Evolutionary conservation across 768 basidiomycete species (phyloP), one percentile per base, ranked within the genome.

Genomic region (Rhodotorula paludigena): DNA sequence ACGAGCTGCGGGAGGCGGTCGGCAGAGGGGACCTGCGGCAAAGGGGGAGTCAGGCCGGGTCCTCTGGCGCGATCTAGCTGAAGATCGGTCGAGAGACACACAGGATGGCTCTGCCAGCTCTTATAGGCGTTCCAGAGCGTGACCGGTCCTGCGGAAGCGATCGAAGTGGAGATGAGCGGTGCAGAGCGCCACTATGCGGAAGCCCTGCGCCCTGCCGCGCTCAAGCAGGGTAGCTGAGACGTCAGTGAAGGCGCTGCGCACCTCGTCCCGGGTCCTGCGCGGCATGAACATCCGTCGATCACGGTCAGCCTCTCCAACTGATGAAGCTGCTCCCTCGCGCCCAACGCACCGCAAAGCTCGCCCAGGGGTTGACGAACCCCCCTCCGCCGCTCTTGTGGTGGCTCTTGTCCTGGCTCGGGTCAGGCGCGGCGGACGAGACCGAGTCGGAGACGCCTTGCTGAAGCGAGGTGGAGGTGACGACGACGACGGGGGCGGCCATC

Each of bases 281-380:
- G 18, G 5, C 18, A n/a, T 36, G 33, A 36, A 28, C 33, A 12
- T 5, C 12, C 36, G 14, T 28, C 36, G 20, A 9, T 25, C 36
- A n/a, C n/a, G n/a, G n/a, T n/a, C n/a, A n/a, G n/a, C n/a, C n/a
- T n/a, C n/a, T n/a, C n/a, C n/a, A n/a, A n/a, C n/a, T n/a, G n/a
- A n/a, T n/a, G n/a, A n/a, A n/a, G n/a, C n/a, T n/a, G n/a, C n/a
- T n/a, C n/a, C n/a, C n/a, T n/a, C n/a, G 12, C 44, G 23, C 35
- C 2, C 7, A 39, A 28, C 45, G 56, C 51, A 51, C 63, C 25
- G 38, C 16, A 57, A 68, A 72, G 6, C 35, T n/a, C 9, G 32
- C 30, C 71, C 71, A 72, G 3, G 71, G 71, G 36, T 72, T 72
- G 23, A 65, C 57, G 49, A 72, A 72, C 28, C 61, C n/a, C n/a